Base-by-base conservation (phyloP, 2,329 filamentous ascomycete genomes). In the Raffaelea albimanens region DNA sequence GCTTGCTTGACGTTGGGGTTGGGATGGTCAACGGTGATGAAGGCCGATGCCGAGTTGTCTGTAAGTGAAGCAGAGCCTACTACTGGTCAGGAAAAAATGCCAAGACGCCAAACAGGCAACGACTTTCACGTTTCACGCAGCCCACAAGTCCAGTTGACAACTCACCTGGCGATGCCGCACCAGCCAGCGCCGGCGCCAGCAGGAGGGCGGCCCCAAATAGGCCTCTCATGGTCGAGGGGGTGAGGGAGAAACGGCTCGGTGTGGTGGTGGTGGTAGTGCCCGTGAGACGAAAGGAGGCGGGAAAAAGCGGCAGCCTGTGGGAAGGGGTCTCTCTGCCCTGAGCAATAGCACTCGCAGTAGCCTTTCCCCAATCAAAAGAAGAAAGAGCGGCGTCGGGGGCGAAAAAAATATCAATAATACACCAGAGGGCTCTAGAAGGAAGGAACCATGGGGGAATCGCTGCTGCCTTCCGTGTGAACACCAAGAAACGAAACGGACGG, bases 111-210 rank as follows among this genome's bases (percentile, higher is more conserved):
- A n/a, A n/a, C n/a, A n/a, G n/a, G n/a, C n/a, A n/a, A n/a, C n/a
- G n/a, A n/a, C n/a, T n/a, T n/a, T n/a, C n/a, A n/a, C n/a, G n/a
- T n/a, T n/a, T n/a, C n/a, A n/a, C n/a, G 25, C 25, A 13, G 25
- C 25, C 13, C 25, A 7, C 25, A 13, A 7, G 25, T 7, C 7
- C 25, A 13, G 7, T 29, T 29, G 25, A 29, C 13, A 13, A 13
- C 53, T 48, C 48, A 56, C 48, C 53, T 45, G 38, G 41, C 5
- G 45, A 45, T 48, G 20, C 48, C 55, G 19, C 59, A 40, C 55
- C 55, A 29, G 57, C 61, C 56, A 68, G 57, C 57, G 58, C 59
- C 54, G 65, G 62, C 55, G 59, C 63, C 56, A 61, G 49, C 44
- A 67, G 51, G 53, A 67, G 55, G 48, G 59, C 58, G 51, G 60